Conservation (phyloP, 2,329 filamentous ascomycete genomes). For the Aciculosporium take region DNA sequence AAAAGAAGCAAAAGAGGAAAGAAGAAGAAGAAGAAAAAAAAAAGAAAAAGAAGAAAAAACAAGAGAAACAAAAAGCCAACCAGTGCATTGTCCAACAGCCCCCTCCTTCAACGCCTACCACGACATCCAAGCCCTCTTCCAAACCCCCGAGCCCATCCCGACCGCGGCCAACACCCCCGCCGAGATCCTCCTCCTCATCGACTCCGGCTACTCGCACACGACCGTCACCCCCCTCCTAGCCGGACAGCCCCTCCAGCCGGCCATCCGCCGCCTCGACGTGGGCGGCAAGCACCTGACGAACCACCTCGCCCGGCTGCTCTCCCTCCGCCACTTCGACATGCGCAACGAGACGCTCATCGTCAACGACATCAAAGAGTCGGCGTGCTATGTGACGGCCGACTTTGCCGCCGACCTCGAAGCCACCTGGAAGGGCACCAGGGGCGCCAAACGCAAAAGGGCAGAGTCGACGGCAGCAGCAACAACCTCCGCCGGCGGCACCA, state of each 20-base stretch:
- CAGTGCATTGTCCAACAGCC: too few relatives aligned
- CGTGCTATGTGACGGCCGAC: slow-evolving; percentile 68
- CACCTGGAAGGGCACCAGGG: slow-evolving; percentile 65
- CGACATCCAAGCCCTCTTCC: slow-evolving; percentile 56
- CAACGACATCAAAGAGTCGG: slow-evolving; percentile 88
- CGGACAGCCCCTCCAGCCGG: slow-evolving; percentile 66
- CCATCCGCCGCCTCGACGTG: slow-evolving; percentile 72
- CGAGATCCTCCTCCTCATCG: slow-evolving; percentile 76
- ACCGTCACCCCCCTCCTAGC: slow-evolving; percentile 76
- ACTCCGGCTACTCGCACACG: slow-evolving; percentile 86
- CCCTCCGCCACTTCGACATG: slow-evolving; percentile 87
- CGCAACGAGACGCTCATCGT: slow-evolving; percentile 86
- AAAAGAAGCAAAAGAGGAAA: too few relatives aligned
- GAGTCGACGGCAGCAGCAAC: too few relatives aligned
- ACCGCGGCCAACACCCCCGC: slow-evolving; percentile 36
- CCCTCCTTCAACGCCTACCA: slow-evolving; percentile 71
- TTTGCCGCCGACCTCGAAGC: slow-evolving; percentile 67
- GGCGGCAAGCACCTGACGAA: slow-evolving; percentile 92
- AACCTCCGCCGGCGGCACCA: slow-evolving; percentile 38
- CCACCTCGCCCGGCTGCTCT: slow-evolving; percentile 78
- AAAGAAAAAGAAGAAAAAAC: too few relatives aligned
- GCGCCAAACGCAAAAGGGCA: slow-evolving; percentile 36
- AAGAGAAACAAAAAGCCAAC: too few relatives aligned
- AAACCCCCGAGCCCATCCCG: slow-evolving; percentile 36
- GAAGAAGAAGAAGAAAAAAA: too few relatives aligned